These are phyloP conservation scores for Plasmodium relictum DNA, from an alignment of 169 alveolate genomes.

Conservation along the genomic window DNA sequence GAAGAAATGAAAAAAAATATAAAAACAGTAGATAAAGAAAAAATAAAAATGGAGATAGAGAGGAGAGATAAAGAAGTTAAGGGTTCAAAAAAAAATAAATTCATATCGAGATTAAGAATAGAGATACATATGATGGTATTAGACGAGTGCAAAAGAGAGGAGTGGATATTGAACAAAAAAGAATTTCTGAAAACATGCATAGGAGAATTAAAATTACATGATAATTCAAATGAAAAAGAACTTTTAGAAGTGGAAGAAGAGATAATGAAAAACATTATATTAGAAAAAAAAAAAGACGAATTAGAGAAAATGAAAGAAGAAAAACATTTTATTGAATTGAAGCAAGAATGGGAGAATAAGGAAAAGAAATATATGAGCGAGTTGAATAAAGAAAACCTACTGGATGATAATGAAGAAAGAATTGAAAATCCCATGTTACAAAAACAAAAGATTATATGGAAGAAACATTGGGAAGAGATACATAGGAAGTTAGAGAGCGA, in stretches of 20 bases:
- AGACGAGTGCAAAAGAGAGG: background rate
- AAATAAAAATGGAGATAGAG: too few relatives aligned
- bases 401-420: background rate
- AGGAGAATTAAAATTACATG: background rate
- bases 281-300: background rate
- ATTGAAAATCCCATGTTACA: background rate
- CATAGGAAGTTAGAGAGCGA: background rate
- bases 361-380: background rate
- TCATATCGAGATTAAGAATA: background rate
- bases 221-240: background rate
- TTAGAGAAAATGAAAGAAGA: background rate
- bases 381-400: background rate
- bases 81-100: conserved; percentile 1
- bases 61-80: too few relatives aligned
- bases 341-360: background rate
- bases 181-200: background rate
- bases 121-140: conserved; percentile 2
- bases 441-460: background rate
- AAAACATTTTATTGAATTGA: background rate
- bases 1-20: too few relatives aligned
- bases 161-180: background rate
- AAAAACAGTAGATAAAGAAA: too few relatives aligned
- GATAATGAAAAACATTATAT: background rate
- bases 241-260: background rate
- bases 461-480: background rate